phyloP scores from a whole-genome alignment of 1,284 basidiomycete species.

The Ganoderma leucocontextum region DNA sequence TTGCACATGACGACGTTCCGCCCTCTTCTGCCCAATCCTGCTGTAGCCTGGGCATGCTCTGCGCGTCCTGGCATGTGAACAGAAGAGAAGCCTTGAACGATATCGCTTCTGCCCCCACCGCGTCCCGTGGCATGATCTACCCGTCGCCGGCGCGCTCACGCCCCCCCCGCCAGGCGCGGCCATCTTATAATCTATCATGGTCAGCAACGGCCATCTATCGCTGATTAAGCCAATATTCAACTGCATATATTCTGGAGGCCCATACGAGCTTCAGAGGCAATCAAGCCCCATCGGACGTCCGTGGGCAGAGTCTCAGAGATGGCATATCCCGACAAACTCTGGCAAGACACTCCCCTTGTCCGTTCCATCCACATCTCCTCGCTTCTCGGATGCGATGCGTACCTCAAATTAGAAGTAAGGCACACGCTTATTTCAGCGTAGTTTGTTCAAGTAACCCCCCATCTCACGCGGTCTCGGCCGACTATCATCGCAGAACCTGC shows the following conservation, averaged over 20 bases:
- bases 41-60: not conserved
- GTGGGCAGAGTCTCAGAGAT: not conserved
- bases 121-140: not conserved
- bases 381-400: slow-evolving; percentile 58
- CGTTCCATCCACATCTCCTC: slow-evolving; percentile 64
- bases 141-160: not conserved
- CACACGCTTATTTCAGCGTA: not conserved
- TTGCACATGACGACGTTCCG: slow-evolving; percentile 27
- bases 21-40: slow-evolving; percentile 1
- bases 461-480: slow-evolving; percentile 1
- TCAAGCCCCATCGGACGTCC: not conserved
- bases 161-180: not conserved
- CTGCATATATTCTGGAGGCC: not conserved
- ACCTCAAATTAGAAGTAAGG: slow-evolving; percentile 73
- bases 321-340: slow-evolving; percentile 43
- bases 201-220: not conserved
- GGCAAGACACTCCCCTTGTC: slow-evolving; percentile 70
- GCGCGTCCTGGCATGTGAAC: slow-evolving; percentile 2
- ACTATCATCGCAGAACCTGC: slow-evolving; percentile 63
- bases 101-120: not conserved
- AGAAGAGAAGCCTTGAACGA: not conserved
- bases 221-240: not conserved
- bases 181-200: not conserved
- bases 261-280: not conserved
- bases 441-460: not conserved